phyloP scores from a whole-genome alignment of 768 basidiomycete genomes.

The Psilocybe cubensis region DNA sequence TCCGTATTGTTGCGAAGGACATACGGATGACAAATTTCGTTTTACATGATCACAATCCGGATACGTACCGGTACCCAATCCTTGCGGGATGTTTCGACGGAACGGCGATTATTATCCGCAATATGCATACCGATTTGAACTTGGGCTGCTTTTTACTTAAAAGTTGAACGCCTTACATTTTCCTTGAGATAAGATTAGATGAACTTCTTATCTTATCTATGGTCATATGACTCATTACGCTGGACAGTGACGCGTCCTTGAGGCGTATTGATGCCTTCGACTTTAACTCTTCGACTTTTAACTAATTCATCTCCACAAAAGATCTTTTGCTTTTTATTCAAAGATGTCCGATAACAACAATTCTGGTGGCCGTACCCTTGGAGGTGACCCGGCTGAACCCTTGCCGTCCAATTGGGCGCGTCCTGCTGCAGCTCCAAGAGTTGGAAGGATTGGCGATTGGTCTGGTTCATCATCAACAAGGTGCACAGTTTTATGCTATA shows the following conservation, averaged over 20 bases:
- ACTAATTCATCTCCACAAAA: background rate
- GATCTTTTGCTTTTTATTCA: background rate
- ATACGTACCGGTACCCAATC: too few relatives aligned
- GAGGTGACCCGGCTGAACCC: constrained; percentile 51
- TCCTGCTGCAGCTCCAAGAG: constrained; percentile 39
- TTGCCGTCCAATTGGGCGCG: constrained; percentile 51
- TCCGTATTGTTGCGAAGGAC: background rate
- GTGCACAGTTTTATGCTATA: constrained; percentile 21
- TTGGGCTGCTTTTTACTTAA: background rate
- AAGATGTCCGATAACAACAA: constrained; percentile 43
- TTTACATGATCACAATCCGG: background rate
- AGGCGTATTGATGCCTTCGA: background rate
- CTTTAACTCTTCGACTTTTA: background rate
- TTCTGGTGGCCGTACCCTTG: constrained; percentile 47
- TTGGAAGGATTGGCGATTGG: constrained; percentile 62
- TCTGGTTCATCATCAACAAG: constrained; percentile 26
- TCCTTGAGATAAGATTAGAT: background rate
- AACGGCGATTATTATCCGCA: too few relatives aligned
- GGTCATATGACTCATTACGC: constrained; percentile 1
- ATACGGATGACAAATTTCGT: background rate
- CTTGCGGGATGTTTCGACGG: too few relatives aligned
- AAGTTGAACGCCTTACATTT: background rate
- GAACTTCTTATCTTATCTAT: constrained; percentile 1
- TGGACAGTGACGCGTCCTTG: constrained; percentile 8
- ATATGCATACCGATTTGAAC: too few relatives aligned